Conservation (phyloP, 345 rosid species). For the Cardiospermum halicacabum region DNA sequence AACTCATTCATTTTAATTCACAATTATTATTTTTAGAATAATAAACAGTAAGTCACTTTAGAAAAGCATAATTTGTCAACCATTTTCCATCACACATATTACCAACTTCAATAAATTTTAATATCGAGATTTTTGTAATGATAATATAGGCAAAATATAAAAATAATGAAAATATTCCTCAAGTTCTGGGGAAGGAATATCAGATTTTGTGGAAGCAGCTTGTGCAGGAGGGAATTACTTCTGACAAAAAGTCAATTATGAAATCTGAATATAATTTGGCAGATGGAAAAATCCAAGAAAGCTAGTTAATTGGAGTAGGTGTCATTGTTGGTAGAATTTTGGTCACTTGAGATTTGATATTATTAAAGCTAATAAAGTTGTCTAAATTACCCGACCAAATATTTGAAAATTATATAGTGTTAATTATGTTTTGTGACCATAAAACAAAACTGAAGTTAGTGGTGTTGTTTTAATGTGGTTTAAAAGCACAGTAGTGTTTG, state of each 20-base stretch:
- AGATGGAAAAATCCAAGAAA: background rate
- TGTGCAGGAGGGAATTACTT: conserved; percentile 8
- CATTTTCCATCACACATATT: background rate
- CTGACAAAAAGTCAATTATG: background rate
- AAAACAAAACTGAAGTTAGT: background rate
- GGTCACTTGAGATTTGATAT: conserved; percentile 13
- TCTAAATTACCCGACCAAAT: background rate
- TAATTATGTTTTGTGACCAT: background rate
- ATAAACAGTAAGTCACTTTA: conserved; percentile 4
- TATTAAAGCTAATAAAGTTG: conserved; percentile 17
- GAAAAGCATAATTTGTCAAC: conserved; percentile 22
- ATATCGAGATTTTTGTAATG: too few relatives aligned
- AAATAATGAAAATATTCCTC: conserved; percentile 13
- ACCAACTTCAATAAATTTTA: too few relatives aligned
- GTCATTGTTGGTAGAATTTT: conserved; percentile 15
- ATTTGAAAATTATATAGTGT: background rate
- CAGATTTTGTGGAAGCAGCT: conserved; percentile 21
- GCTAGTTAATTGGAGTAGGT: background rate
- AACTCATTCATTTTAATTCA: conserved; percentile 7
- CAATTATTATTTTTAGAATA: background rate
- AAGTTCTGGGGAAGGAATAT: conserved; percentile 16
- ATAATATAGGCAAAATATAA: too few relatives aligned
- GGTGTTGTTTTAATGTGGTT: background rate
- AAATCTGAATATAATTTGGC: background rate
- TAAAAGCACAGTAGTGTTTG: background rate